These are phyloP conservation scores for Neurospora sp. DNA, from an alignment of 495 filamentous ascomycete genomes.

Conservation along the genomic window DNA sequence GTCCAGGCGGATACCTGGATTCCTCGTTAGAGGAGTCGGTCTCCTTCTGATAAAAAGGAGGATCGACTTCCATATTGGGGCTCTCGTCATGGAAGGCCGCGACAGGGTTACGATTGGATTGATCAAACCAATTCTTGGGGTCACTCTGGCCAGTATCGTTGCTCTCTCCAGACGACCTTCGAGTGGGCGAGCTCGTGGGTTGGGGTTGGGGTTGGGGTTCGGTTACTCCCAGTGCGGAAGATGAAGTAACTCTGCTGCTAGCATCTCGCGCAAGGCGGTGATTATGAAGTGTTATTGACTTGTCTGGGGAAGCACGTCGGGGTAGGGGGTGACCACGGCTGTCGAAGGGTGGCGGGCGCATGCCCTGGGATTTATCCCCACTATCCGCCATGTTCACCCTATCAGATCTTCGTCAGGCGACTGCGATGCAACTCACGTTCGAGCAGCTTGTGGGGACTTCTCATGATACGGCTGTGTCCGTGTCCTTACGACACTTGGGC, in stretches of 20 bases:
- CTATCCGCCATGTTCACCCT: constrained; percentile 13
- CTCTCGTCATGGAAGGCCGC: constrained; percentile 11
- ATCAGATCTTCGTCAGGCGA: constrained; percentile 3
- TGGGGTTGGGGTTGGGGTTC: neutral
- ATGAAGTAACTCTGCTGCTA: constrained; percentile 5
- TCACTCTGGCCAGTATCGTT: constrained; percentile 30
- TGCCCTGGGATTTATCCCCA: constrained; percentile 7
- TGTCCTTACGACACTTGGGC: neutral
- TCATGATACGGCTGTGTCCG: neutral
- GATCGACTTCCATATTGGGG: constrained; percentile 38
- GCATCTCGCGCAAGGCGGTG: constrained; percentile 31
- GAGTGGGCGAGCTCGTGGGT: constrained; percentile 7
- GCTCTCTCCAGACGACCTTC: constrained; percentile 33
- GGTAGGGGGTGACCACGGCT: constrained; percentile 25
- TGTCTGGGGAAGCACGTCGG: constrained; percentile 27
- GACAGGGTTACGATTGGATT: constrained; percentile 32
- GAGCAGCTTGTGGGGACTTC: neutral
- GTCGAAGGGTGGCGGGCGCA: constrained; percentile 16
- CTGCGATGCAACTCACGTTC: neutral
- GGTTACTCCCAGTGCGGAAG: neutral
- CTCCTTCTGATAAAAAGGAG: constrained; percentile 43
- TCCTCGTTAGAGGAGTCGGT: constrained; percentile 35
- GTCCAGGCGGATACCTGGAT: neutral
- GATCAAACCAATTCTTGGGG: constrained; percentile 37
- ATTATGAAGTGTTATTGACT: constrained; percentile 30